Conservation (phyloP, 306 rosid species). For the Rosa lucieae region DNA sequence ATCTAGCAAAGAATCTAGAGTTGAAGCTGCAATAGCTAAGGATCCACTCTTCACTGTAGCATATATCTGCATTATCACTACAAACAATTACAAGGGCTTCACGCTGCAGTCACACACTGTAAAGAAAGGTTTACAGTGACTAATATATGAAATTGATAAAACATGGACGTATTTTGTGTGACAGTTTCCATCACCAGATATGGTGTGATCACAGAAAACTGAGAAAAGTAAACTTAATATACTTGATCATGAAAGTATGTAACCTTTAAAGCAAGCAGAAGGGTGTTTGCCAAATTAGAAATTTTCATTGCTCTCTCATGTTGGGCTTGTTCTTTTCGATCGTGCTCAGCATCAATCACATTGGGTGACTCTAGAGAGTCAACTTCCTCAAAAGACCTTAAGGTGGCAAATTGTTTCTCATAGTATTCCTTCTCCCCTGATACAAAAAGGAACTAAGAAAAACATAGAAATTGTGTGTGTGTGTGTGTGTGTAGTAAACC, state of each 20-base stretch:
- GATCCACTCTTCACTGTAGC: slow-evolving; percentile 56
- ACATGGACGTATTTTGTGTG: neutral
- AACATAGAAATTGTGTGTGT: too few relatives aligned
- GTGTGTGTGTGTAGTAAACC: too few relatives aligned
- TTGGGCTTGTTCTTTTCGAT: slow-evolving; percentile 30
- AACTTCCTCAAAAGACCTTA: slow-evolving; percentile 49
- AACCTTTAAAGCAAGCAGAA: slow-evolving; percentile 49
- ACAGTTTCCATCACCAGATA: neutral
- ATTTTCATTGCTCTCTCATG: slow-evolving; percentile 53
- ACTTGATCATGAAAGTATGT: too few relatives aligned
- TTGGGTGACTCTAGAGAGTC: slow-evolving; percentile 20
- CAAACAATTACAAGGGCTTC: neutral
- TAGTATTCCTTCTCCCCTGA: slow-evolving; percentile 52
- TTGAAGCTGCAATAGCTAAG: slow-evolving; percentile 57
- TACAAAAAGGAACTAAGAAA: neutral
- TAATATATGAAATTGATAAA: neutral
- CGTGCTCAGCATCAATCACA: slow-evolving; percentile 27
- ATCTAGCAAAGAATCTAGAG: slow-evolving; percentile 55
- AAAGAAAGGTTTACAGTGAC: too few relatives aligned
- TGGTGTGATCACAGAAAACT: neutral
- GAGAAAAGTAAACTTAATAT: neutral
- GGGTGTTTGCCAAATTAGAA: slow-evolving; percentile 43
- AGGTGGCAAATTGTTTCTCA: slow-evolving; percentile 40
- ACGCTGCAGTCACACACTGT: too few relatives aligned
- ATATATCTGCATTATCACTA: slow-evolving; percentile 32